A percentile compares a stretch with the other conserved stretches of the same genome.
Evolutionary conservation across 2,329 filamentous ascomycete species (phyloP).

Genomic region (Fusarium mexicanum): DNA sequence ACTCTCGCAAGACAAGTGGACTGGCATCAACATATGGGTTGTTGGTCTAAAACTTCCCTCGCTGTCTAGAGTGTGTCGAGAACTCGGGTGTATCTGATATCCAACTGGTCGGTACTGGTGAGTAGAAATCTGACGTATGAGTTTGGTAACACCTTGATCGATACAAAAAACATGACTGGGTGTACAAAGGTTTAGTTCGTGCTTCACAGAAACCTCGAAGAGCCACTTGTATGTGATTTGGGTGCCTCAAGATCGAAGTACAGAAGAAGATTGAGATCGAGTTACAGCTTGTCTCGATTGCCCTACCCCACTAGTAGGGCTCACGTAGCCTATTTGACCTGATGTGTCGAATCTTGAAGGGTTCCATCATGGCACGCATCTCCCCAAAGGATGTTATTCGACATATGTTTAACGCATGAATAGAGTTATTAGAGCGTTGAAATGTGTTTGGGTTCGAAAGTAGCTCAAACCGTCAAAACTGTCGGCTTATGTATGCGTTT

Average conservation of each 20-base stretch:
- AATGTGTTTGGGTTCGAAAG: not conserved
- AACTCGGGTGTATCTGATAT: not conserved
- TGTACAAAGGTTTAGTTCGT: not conserved
- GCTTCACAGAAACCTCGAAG: not conserved
- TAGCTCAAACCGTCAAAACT: not conserved
- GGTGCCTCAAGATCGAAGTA: not conserved
- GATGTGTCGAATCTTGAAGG: not conserved
- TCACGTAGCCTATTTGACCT: not conserved
- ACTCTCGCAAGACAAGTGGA: not conserved
- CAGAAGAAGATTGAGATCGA: not conserved
- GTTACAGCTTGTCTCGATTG: not conserved
- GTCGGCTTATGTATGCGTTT: not conserved
- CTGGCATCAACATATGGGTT: not conserved
- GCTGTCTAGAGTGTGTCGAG: not conserved
- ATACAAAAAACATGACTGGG: not conserved
- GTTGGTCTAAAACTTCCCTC: not conserved
- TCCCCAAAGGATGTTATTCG: not conserved
- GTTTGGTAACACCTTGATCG: not conserved
- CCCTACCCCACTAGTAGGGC: constrained; percentile 11
- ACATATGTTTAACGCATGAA: not conserved
- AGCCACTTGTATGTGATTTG: not conserved
- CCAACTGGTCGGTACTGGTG: not conserved
- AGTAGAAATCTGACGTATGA: not conserved
- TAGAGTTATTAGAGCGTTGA: not conserved
- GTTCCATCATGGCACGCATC: not conserved